Evolutionary conservation across 768 basidiomycete species (phyloP).

Genomic region (Pleurotus salmoneostramineus): DNA sequence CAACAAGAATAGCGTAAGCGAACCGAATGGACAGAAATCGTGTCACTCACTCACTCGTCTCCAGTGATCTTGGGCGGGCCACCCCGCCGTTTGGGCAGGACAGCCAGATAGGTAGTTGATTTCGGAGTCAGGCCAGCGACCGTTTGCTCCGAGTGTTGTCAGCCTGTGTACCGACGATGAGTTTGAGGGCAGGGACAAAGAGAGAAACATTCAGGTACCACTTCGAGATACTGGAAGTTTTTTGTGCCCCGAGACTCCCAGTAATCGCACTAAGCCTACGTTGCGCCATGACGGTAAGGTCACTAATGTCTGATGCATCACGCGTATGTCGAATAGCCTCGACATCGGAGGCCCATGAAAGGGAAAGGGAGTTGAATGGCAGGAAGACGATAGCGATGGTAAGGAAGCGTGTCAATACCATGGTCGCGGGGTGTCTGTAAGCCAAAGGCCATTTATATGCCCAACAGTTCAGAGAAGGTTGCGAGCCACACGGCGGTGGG

Average conservation of each 20-base stretch:
- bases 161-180: slow-evolving; percentile 29
- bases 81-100: slow-evolving; percentile 56
- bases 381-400: no score
- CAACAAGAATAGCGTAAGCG: not conserved
- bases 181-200: not conserved
- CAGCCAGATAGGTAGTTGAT: slow-evolving; percentile 65
- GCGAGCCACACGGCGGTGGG: no score
- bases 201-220: not conserved
- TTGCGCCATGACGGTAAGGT: not conserved
- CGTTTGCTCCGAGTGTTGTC: slow-evolving; percentile 39
- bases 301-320: no score
- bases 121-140: slow-evolving; percentile 50
- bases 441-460: no score
- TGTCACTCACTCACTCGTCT: slow-evolving; percentile 37
- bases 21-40: not conserved
- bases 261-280: not conserved
- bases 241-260: not conserved
- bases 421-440: no score
- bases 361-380: no score
- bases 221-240: not conserved
- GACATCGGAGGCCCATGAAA: no score
- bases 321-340: no score
- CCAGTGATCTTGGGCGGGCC: slow-evolving; percentile 66
- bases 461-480: no score
- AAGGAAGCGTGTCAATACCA: no score